These are phyloP conservation scores for Candida hispaniensis DNA, from an alignment of 805 yeast species.

Conservation along the genomic window DNA sequence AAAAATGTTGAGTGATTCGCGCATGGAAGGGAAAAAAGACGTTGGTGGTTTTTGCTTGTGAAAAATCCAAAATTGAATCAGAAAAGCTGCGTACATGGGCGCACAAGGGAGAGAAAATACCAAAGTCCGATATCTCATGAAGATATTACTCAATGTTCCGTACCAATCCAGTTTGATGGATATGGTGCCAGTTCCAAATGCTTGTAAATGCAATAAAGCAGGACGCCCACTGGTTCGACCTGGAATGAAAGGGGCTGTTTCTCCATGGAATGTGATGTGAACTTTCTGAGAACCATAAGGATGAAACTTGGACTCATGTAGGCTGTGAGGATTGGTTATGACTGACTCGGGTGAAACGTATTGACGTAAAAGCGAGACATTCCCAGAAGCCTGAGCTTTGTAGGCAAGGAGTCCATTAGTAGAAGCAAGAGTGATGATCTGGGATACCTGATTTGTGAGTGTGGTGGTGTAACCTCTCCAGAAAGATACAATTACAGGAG, in stretches of 20 bases:
- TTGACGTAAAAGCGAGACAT: constrained; percentile 1
- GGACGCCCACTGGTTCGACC: constrained; percentile 9
- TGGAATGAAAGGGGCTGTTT: constrained; percentile 4
- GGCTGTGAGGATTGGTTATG: too few species aligned
- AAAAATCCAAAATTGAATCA: constrained; percentile 45
- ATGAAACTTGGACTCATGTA: constrained; percentile 73
- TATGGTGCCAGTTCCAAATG: constrained; percentile 21
- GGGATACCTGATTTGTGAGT: too few species aligned
- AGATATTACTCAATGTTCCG: constrained; percentile 50
- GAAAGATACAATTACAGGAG: too few species aligned
- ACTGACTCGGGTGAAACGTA: constrained; percentile 3
- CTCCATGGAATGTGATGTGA: constrained; percentile 55
- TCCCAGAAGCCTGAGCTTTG: constrained; percentile 2
- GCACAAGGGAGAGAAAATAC: constrained; percentile 58
- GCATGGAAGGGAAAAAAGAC: constrained; percentile 24
- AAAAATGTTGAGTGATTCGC: constrained; percentile 31
- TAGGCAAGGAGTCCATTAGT: constrained; percentile 8
- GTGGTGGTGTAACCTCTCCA: too few species aligned
- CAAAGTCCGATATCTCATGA: constrained; percentile 63
- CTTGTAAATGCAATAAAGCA: constrained; percentile 23
- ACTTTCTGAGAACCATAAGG: constrained; percentile 47
- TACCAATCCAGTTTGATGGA: constrained; percentile 40
- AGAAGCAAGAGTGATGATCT: too few species aligned
- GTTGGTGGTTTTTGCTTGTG: constrained; percentile 28
- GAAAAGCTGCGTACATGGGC: constrained; percentile 40